Evolutionary conservation across 257 asterid genomes (phyloP).

Genomic region (Linaria vulgaris): DNA sequence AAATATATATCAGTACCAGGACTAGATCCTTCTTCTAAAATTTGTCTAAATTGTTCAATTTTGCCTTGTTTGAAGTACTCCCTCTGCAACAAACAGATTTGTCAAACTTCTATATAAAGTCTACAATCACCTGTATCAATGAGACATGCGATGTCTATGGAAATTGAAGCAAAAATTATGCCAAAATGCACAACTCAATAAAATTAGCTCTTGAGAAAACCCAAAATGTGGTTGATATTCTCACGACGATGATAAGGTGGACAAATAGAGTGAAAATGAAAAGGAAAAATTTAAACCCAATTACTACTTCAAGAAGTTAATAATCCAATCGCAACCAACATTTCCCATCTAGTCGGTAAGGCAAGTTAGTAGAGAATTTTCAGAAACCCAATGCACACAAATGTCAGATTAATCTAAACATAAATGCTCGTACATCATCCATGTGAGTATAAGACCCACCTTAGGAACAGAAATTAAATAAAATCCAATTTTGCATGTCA

Average conservation of each 20-base stretch:
- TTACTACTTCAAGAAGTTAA: slow-evolving; percentile 10
- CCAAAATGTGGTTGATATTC: slow-evolving; percentile 3
- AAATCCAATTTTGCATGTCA: background rate
- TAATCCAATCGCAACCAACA: background rate
- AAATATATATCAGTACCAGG: slow-evolving; percentile 78
- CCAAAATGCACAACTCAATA: slow-evolving; percentile 6
- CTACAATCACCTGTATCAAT: slow-evolving; percentile 14
- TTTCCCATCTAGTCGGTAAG: background rate
- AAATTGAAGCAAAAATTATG: background rate
- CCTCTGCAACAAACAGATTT: slow-evolving; percentile 59
- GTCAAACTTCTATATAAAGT: slow-evolving; percentile 2
- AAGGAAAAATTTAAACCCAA: background rate
- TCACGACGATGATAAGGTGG: background rate
- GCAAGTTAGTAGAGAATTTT: background rate
- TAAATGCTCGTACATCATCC: slow-evolving; percentile 5
- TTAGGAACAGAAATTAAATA: slow-evolving; percentile 1
- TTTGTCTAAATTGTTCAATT: slow-evolving; percentile 84
- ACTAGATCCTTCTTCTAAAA: slow-evolving; percentile 97
- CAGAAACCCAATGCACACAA: background rate
- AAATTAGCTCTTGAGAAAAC: slow-evolving; percentile 19
- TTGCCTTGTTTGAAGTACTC: slow-evolving; percentile 99
- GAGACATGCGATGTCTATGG: slow-evolving; percentile 2
- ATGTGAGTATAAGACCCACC: background rate
- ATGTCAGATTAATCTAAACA: background rate
- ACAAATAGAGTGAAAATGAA: background rate